phyloP scores from a whole-genome alignment of 1,139 yeast genomes.

The Saccharomyces hybrid region DNA sequence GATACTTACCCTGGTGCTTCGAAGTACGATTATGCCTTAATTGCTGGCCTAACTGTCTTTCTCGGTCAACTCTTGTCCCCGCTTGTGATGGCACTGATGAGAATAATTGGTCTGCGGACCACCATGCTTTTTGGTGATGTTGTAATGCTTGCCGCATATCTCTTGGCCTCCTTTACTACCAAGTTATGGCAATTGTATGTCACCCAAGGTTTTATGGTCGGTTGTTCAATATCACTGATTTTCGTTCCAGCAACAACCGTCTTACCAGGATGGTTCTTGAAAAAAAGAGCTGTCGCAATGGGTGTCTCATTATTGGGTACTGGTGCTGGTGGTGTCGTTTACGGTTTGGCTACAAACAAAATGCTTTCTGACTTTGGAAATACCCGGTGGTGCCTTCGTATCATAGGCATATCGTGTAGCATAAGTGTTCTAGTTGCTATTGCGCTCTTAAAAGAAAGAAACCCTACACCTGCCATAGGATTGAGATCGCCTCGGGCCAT shows the following conservation, averaged over 20 bases:
- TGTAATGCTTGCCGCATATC: conserved; percentile 49
- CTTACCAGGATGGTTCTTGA: conserved; percentile 56
- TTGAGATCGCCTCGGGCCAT: conserved; percentile 15
- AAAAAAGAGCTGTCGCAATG: conserved; percentile 49
- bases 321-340: conserved; percentile 51
- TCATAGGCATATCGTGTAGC: conserved; percentile 43
- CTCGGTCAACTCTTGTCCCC: conserved; percentile 57
- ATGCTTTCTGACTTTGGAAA: conserved; percentile 43
- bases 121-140: conserved; percentile 43
- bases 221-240: conserved; percentile 52
- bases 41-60: conserved; percentile 59
- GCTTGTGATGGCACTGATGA: conserved; percentile 36
- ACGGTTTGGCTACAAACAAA: conserved; percentile 36
- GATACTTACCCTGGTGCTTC: conserved; percentile 51
- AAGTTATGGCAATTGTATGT: conserved; percentile 56
- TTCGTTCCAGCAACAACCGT: conserved; percentile 53
- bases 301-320: conserved; percentile 51
- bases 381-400: conserved; percentile 62
- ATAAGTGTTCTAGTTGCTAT: conserved; percentile 34
- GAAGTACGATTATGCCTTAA: conserved; percentile 53
- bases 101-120: conserved; percentile 35
- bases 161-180: conserved; percentile 59
- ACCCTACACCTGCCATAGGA: conserved; percentile 32
- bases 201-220: conserved; percentile 62
- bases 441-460: conserved; percentile 42